Percentiles rank a stretch among this genome's conserved stretches.
Conservation (phyloP, 306 rosid species). For the Parietaria judaica region DNA sequence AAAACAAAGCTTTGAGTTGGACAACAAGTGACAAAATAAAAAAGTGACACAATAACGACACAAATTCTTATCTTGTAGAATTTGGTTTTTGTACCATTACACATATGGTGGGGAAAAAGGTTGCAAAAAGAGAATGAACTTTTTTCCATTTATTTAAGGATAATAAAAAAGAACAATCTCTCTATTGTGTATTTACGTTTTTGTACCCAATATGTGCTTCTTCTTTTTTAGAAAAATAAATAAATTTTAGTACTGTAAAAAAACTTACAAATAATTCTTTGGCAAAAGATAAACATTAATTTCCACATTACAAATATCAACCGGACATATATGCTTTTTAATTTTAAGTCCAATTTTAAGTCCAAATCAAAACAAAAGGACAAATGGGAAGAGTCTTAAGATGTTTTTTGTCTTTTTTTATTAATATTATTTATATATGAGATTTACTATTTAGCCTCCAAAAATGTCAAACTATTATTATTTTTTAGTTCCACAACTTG, state of each 20-base stretch:
- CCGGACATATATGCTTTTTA: conserved; percentile 19
- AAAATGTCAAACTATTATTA: neutral
- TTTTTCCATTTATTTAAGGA: neutral
- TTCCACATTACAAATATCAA: conserved; percentile 7
- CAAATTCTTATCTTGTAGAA: neutral
- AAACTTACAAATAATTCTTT: conserved; percentile 2
- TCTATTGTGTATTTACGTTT: neutral
- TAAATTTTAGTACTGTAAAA: neutral
- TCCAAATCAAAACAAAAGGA: conserved; percentile 30
- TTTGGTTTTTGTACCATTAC: neutral
- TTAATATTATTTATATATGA: neutral
- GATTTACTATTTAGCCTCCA: conserved; percentile 1
- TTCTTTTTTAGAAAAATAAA: neutral
- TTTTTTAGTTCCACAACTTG: neutral
- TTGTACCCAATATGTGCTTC: neutral
- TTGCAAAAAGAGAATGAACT: neutral
- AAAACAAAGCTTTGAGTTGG: neutral
- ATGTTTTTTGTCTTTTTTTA: conserved; percentile 21
- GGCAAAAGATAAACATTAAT: conserved; percentile 13
- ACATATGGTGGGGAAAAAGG: conserved; percentile 2
- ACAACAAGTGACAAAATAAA: neutral
- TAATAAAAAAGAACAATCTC: conserved; percentile 1
- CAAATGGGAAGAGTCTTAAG: conserved; percentile 5
- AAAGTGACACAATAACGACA: neutral
- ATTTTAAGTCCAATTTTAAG: conserved; percentile 26